Base-by-base conservation (phyloP, 768 basidiomycete genomes). In the Kwoniella botswanensis region DNA sequence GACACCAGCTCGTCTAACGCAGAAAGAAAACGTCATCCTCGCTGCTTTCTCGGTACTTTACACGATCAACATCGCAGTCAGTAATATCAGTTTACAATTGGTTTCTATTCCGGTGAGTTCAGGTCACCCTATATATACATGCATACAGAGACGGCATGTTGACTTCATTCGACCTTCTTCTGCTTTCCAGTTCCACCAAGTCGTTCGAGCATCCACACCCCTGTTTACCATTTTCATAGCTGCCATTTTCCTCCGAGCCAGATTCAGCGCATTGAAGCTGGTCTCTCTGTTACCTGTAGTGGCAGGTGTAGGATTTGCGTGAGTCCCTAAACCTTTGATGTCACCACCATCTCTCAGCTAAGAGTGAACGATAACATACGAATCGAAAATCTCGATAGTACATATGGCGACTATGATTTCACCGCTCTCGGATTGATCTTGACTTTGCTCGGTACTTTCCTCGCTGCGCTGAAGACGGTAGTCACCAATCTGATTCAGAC, bases 341-440 rank as follows among this genome's bases (percentile, higher is more conserved):
- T 35, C 6, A 7, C 35, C 35, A 35, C 4, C 35, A 35, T 4
- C 6, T 35, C 35, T 4, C 7, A 35, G 35, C 35, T 4, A 35
- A 35, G 35, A 35, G 35, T 35, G 6, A 35, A 35, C 7, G 7
- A 5, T 35, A 6, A 35, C 35, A 35, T 35, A 35, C 6, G 29
- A 29, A 29, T 35, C 4, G 29, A 56, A 56, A 2, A 26, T 56
- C 22, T 15, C 13, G 35, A 69, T 76, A 94, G 93, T 13, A 97
- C 94, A 6, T 96, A 93, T 68, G 97, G 95, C 65, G 95, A 98
- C 79, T 98, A 97, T 84, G 91, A 93, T 77, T 97, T 91, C 84
- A 97, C 94, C 0, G 82, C 86, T 2, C 89, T 88, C 82, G 97
- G 97, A 4, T 88, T 98, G 68, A 78, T 92, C 79, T 87, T 99